phyloP scores from a whole-genome alignment of 2,329 filamentous ascomycete species.

The Xylaria sp. region DNA sequence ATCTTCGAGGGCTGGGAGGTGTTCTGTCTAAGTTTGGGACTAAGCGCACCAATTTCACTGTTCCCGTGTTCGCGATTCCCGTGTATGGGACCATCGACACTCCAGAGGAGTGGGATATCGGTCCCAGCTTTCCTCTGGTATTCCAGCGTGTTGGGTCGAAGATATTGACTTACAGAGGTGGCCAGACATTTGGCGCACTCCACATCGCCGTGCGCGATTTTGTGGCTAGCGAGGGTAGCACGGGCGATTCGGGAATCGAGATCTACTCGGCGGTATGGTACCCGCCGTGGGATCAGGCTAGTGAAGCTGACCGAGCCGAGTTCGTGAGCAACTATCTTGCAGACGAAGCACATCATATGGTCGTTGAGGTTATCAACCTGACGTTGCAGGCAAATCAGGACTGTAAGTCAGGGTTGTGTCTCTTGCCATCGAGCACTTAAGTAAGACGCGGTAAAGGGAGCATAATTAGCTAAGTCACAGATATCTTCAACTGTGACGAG shows the following conservation, averaged over 20 bases:
- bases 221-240: slow-evolving; percentile 22
- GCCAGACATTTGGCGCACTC: slow-evolving; percentile 34
- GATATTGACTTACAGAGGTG: slow-evolving; percentile 24
- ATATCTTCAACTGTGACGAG: background rate
- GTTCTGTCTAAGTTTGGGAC: slow-evolving; percentile 34
- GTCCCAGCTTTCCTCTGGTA: slow-evolving; percentile 22
- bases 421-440: slow-evolving; percentile 17
- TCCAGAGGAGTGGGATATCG: slow-evolving; percentile 30
- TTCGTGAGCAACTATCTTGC: slow-evolving; percentile 33
- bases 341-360: slow-evolving; percentile 41
- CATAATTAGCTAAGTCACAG: background rate
- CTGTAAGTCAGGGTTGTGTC: slow-evolving; percentile 33
- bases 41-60: slow-evolving; percentile 38
- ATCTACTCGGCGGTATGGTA: slow-evolving; percentile 40
- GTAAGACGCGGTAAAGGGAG: background rate
- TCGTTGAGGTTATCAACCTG: slow-evolving; percentile 41
- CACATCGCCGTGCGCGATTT: slow-evolving; percentile 41
- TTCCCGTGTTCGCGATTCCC: slow-evolving; percentile 34
- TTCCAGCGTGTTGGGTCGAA: slow-evolving; percentile 37
- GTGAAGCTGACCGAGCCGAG: slow-evolving; percentile 18
- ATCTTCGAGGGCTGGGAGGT: slow-evolving; percentile 40
- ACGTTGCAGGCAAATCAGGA: slow-evolving; percentile 36
- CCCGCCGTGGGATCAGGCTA: slow-evolving; percentile 34
- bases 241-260: slow-evolving; percentile 34
- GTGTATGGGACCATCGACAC: slow-evolving; percentile 34